Base-by-base conservation (phyloP, 2,329 filamentous ascomycete genomes). In the Zopfia rhizophila region DNA sequence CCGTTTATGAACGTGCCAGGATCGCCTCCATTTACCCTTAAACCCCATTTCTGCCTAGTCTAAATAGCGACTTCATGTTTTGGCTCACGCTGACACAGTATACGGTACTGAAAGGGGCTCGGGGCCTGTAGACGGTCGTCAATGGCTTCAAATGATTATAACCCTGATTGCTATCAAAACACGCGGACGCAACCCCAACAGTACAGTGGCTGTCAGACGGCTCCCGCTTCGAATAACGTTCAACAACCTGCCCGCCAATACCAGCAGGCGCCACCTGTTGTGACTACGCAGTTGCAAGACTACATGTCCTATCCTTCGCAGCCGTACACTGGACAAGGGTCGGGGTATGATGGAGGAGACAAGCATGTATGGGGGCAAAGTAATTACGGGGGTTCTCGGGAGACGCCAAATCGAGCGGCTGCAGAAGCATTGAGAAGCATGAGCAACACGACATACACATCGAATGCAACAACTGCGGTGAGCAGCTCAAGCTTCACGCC, bases 361-460 rank as follows among this genome's bases (percentile, higher is more conserved):
- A 58, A 58, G 13, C 52, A 41, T 16, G 46, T 54, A 3, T 65
- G 65, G 67, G 51, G 40, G 16, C 45, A 49, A 12, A 61, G 37
- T 33, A 61, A 35, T 40, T 65, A 68, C 59, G 58, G 56, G 11
- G 53, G 43, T 7, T 56, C 53, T 16, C 53, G 53, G 4, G 65
- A 68, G 38, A 60, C 57, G 8, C 63, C 61, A 6, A 65, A 53
- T 30, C 48, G 58, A 17, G 41, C 23, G 5, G 67, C 67, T 21
- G 66, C 68, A 21, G 64, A 72, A 45, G 65, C 64, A 14, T 40
- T 70, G 32, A 59, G 47, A 30, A 67, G 65, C 24, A 65, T 70
- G 60, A 69, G 66, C 58, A 70, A 60, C 32, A 59, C 56, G 4
- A 36, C 54, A 7, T 66, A 68, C 42, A 51, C 56, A 6, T 23